phyloP scores from a whole-genome alignment of 2,329 filamentous ascomycete genomes.

The Trichoderma atroviride region DNA sequence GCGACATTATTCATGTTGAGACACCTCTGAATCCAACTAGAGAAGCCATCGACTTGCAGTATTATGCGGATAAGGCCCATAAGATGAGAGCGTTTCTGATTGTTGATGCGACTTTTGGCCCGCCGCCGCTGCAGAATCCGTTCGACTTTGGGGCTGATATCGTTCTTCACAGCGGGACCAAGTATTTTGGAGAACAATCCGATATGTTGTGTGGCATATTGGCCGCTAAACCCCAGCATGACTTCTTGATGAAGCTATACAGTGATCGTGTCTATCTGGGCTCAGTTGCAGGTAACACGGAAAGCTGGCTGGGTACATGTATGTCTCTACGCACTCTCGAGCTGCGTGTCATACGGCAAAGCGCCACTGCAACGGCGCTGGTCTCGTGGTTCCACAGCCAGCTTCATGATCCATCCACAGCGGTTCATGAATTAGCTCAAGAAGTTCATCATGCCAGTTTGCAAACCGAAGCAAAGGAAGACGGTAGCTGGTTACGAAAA shows the following conservation, averaged over 20 bases:
- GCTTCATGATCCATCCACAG: slow-evolving; percentile 44
- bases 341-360: slow-evolving; percentile 77
- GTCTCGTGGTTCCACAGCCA: slow-evolving; percentile 70
- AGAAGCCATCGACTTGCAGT: slow-evolving; percentile 71
- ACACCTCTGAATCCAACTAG: slow-evolving; percentile 92
- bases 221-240: slow-evolving; percentile 57
- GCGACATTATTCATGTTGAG: slow-evolving; percentile 88
- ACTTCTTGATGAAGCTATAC: slow-evolving; percentile 64
- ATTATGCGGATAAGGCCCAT: slow-evolving; percentile 73
- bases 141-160: slow-evolving; percentile 80
- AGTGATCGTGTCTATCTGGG: slow-evolving; percentile 76
- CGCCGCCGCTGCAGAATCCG: slow-evolving; percentile 85
- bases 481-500: slow-evolving; percentile 70
- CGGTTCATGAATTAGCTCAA: slow-evolving; percentile 57
- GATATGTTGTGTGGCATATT: slow-evolving; percentile 93
- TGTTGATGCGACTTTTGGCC: slow-evolving; percentile 91
- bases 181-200: slow-evolving; percentile 94
- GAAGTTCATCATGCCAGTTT: slow-evolving; percentile 76
- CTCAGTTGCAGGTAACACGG: slow-evolving; percentile 82
- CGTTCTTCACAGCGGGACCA: slow-evolving; percentile 93
- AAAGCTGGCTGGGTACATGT: slow-evolving; percentile 90
- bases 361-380: slow-evolving; percentile 66
- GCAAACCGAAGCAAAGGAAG: slow-evolving; percentile 60
- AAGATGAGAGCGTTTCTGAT: slow-evolving; percentile 72
- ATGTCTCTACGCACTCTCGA: slow-evolving; percentile 83